Base-by-base conservation (phyloP, 1,139 yeast species). In the Suhomyces coccinellae region DNA sequence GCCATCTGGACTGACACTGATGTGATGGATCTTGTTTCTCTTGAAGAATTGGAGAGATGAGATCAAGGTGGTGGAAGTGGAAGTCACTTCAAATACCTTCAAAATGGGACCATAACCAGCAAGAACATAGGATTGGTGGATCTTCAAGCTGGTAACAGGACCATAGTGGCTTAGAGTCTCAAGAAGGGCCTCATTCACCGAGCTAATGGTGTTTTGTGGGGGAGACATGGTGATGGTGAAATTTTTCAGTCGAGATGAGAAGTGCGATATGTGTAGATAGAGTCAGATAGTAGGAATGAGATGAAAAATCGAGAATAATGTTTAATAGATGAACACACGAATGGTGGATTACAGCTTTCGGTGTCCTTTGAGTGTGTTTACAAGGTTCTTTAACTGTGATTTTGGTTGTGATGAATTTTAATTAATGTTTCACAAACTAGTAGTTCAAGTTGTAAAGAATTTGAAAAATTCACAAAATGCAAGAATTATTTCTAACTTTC, bases 1-100 rank as follows among this genome's bases (percentile, higher is more conserved):
- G 1, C 62, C 60, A 6, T 62, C 62, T 1, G 56, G 53, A 36
- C 66, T 59, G 7, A 80, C 61, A 3, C 74, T 62, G 22, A 93
- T 80, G 16, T 87, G 86, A 61, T 91, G 97, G 39, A 93, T 82
- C 57, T 88, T 90, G 63, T 89, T 89, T 48, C 83, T 74, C 17
- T 66, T 62, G 59, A 93, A 86, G 0, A 87, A 62, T 46, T 73
- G 74, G 35, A 68, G 63, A n/a, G 67, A 59, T 43, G 61, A 62
- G 4, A 81, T 33, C 30, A 78, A 63, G 27, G 60, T 52, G 7
- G 77, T 75, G 0, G 69, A 58, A 33, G 57, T 55, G 63, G 75
- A 70, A 2, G 17, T 16, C n/a, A 61, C 41, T 49, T 78, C 68
- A 63, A 79, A 87, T 2, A 82, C 67, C 56, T 79, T 77, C 44